Evolutionary conservation across 148 eudicot genomes (phyloP).

Genomic region (Nepenthes gracilis): DNA sequence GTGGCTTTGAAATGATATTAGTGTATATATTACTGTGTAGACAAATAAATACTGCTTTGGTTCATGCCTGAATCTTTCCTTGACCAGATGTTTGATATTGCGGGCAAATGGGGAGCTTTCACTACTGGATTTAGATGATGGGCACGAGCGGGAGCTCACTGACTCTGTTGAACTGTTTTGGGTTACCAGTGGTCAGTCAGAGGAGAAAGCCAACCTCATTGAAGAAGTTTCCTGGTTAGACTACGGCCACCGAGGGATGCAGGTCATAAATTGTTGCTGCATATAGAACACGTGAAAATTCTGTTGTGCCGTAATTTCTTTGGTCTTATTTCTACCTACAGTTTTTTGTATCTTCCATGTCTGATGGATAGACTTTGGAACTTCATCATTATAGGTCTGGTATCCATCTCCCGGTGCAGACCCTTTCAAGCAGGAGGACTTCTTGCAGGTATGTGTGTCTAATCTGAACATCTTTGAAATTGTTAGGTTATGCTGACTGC

Average conservation of each 20-base stretch:
- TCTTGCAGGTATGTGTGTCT: constrained; percentile 71
- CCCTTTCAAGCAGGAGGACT: constrained; percentile 95
- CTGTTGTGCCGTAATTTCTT: neutral
- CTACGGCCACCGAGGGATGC: constrained; percentile 98
- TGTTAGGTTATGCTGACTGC: neutral
- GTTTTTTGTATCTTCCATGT: constrained; percentile 1
- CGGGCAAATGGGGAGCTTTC: constrained; percentile 89
- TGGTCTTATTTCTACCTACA: constrained; percentile 2
- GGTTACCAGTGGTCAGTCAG: constrained; percentile 92
- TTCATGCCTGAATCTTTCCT: constrained; percentile 8
- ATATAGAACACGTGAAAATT: neutral
- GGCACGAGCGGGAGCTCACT: constrained; percentile 85
- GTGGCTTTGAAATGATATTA: constrained; percentile 4
- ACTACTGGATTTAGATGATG: constrained; percentile 79
- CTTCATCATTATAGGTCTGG: constrained; percentile 82
- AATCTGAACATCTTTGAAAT: neutral
- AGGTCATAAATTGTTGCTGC: constrained; percentile 47
- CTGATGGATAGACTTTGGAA: constrained; percentile 24
- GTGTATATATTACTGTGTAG: neutral
- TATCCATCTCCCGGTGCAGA: constrained; percentile 90
- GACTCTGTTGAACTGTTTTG: constrained; percentile 95
- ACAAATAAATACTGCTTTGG: neutral
- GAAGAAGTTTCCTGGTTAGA: constrained; percentile 99
- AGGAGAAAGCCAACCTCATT: constrained; percentile 72
- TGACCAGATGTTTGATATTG: constrained; percentile 67